Percentiles rank a stretch among this genome's conserved stretches.
phyloP scores from a whole-genome alignment of 1,139 yeast species.

The Meyerozyma athensensis region DNA sequence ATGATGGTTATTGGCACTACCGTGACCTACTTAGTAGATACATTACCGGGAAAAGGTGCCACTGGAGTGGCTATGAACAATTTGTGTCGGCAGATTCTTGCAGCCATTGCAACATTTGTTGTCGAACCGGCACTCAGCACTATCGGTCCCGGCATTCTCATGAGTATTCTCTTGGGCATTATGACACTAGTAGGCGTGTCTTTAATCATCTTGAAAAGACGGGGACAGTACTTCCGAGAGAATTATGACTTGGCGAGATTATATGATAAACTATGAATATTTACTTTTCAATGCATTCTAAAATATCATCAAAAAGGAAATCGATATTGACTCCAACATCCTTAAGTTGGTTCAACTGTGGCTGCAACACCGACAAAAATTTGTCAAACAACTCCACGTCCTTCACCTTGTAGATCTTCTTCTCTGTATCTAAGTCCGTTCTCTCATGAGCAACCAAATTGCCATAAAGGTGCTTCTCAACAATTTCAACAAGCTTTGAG shows the following conservation, averaged over 20 bases:
- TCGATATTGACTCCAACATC: conserved; percentile 71
- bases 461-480: conserved; percentile 67
- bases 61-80: conserved; percentile 85
- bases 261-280: conserved; percentile 41
- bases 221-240: conserved; percentile 63
- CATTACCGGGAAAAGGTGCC: conserved; percentile 84
- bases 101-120: conserved; percentile 72
- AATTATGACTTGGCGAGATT: conserved; percentile 55
- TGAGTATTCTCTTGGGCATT: conserved; percentile 60
- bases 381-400: conserved; percentile 25
- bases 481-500: conserved; percentile 51
- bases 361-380: conserved; percentile 49
- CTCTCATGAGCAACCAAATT: conserved; percentile 39
- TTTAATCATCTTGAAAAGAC: conserved; percentile 47
- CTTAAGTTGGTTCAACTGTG: conserved; percentile 61
- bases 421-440: conserved; percentile 22
- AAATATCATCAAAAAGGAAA: conserved; percentile 44
- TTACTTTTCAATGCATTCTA: conserved; percentile 3
- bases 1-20: conserved; percentile 84
- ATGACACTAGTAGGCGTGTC: conserved; percentile 40
- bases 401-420: conserved; percentile 24
- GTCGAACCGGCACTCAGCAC: conserved; percentile 62
- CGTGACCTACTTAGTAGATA: conserved; percentile 76
- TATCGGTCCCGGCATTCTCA: conserved; percentile 68
- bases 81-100: conserved; percentile 65